Evolutionary conservation across 1,284 basidiomycete genomes (phyloP), one percentile per base, ranked within the genome.

Genomic region (Ganoderma lingzhi): DNA sequence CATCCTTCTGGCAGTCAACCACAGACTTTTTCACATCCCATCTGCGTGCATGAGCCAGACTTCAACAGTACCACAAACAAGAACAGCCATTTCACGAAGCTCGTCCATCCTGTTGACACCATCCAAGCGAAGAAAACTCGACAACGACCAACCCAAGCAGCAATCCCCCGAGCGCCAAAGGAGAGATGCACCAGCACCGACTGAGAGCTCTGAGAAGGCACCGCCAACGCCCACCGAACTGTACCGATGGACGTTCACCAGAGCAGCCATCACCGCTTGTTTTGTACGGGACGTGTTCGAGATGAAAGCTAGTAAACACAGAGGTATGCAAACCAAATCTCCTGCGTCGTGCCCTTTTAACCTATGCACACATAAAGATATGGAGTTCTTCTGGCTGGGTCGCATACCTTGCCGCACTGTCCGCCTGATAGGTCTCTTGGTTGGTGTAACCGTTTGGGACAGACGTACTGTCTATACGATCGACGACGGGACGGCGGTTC

Each of bases 401-500:
- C 80, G 88, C n/a, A 83, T 90, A 1, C 93, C 92, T 3, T 93
- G 91, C 78, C 83, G 92, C 15, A 87, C 79, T 0, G 87, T 92
- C 12, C 79, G 82, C 35, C 74, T 93, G 2, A 83, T 90, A 10
- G 92, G 89, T 1, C 78, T 92, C 63, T 79, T 93, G 6, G 88
- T 93, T 1, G 91, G 88, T 2, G 79, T 91, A 5, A 84, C 86
- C 66, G 78, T 83, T 0, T 88, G 87, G 68, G 92, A 93, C 69
- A 85, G 83, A 73, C 85, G 86, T 42, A 82, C 87, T 14, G 74
- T 89, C 0, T 93, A 93, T 75, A 59, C 70, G 91, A 91, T 94
- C 67, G 93, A 94, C 75, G 93, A 94, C 75, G 90, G 91, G 6
- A 90, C 91, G 0, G 86, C 82, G 30, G 87, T 91, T 3, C 84